Evolutionary conservation across 768 basidiomycete species (phyloP), one percentile per base, ranked within the genome.

Genomic region (Termitomyces sp.): DNA sequence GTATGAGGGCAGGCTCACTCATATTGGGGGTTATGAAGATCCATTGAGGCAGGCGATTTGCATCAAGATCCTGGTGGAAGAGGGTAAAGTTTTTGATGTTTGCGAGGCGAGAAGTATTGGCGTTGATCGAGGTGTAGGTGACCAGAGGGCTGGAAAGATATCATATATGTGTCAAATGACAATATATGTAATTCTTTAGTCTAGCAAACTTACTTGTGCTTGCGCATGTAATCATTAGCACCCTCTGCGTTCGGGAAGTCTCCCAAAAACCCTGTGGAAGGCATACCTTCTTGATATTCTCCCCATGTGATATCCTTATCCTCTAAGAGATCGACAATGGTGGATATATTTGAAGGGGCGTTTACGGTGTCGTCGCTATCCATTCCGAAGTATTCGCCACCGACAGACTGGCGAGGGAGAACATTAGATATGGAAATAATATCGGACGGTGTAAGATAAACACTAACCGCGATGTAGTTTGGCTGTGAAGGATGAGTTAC

Each of bases 401-500:
- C 58, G 8, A 52, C 61, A 12, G 58, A 47, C 61, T 62, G 8
- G 41, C 22, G 9, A 42, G 22, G 12, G 13, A 24, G 24, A 24
- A 24, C 20, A 43, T 2, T 43, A 43, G 22, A 22, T 24, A 43
- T 22, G 42, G 42, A 43, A 43, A 13, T 29, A n/a, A 29, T 9
- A 36, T 44, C 39, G 42, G 1, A 72, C 67, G 18, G 7, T 20
- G 29, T 22, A 12, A 24, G 20, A 6, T 5, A 24, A 42, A 41
- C 18, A 39, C 56, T n/a, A 53, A 55, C 54, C 12, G 82, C 76
- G 51, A 79, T 62, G 51, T 77, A 86, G 69, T 88, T 87, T 32
- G 86, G 85, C 66, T 87, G 73, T 1, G 84, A 85, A 4, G 84
- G 82, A 63, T 84, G 83, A 27, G 81, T 82, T 39, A 83, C 59